Conservation (phyloP, 768 basidiomycete species). For the Scleroderma bovista region DNA sequence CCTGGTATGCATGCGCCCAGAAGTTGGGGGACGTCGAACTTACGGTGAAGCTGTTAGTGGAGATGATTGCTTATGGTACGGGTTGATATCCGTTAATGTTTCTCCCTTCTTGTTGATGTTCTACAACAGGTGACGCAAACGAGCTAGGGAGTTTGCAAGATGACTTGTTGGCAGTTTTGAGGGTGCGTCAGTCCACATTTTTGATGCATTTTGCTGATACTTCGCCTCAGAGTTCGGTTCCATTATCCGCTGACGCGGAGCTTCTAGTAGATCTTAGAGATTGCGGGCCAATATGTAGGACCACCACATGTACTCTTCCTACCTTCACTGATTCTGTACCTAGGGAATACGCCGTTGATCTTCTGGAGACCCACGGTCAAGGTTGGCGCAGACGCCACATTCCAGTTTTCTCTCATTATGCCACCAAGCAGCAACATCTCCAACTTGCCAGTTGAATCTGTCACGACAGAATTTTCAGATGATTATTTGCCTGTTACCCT, state of each 20-base stretch:
- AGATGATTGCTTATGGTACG: slow-evolving; percentile 78
- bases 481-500: slow-evolving; percentile 46
- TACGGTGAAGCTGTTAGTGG: slow-evolving; percentile 69
- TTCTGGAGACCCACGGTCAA: slow-evolving; percentile 69
- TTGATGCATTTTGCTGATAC: background rate
- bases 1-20: slow-evolving; percentile 82
- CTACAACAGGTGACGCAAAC: slow-evolving; percentile 38
- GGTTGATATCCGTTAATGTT: background rate
- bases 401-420: slow-evolving; percentile 66
- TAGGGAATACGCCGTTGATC: slow-evolving; percentile 60
- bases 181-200: slow-evolving; percentile 38
- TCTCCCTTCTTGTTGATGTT: background rate
- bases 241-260: slow-evolving; percentile 48
- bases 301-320: background rate
- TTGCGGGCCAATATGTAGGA: slow-evolving; percentile 57
- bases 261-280: slow-evolving; percentile 61
- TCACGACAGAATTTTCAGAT: slow-evolving; percentile 57
- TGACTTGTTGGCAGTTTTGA: slow-evolving; percentile 66
- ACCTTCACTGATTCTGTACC: slow-evolving; percentile 5
- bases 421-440: slow-evolving; percentile 45
- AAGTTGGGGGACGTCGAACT: slow-evolving; percentile 72
- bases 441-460: slow-evolving; percentile 53
- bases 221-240: slow-evolving; percentile 62
- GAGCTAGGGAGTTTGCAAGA: slow-evolving; percentile 53
- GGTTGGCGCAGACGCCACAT: slow-evolving; percentile 58